Percentiles rank a stretch among this genome's conserved stretches.
phyloP scores from a whole-genome alignment of 495 filamentous ascomycete species.

The Penicillium atrosanguineum region DNA sequence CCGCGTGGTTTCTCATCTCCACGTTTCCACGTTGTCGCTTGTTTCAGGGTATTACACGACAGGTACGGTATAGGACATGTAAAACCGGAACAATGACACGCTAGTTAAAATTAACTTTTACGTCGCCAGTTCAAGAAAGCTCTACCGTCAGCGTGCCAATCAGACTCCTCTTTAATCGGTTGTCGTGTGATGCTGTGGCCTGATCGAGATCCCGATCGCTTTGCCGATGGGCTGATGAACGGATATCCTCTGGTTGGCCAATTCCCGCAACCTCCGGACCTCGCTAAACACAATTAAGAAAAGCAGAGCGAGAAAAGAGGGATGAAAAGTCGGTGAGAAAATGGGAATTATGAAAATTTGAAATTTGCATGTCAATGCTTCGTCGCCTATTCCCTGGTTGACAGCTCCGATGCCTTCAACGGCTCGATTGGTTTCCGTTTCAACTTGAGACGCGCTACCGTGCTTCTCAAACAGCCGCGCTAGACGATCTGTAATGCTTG shows the following conservation, averaged over 20 bases:
- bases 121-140: too few relatives aligned
- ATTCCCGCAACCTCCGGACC: not conserved
- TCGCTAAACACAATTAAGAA: too few relatives aligned
- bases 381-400: not conserved
- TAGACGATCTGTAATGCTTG: constrained; percentile 19
- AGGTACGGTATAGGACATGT: not conserved
- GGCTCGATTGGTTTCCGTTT: not conserved
- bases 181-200: constrained; percentile 18
- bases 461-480: constrained; percentile 17
- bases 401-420: not conserved
- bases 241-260: constrained; percentile 6
- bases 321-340: not conserved
- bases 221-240: constrained; percentile 20
- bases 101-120: not conserved
- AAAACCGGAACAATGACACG: not conserved
- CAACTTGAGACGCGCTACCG: constrained; percentile 18
- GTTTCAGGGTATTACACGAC: constrained; percentile 3
- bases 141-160: not conserved
- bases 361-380: not conserved
- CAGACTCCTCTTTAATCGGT: not conserved
- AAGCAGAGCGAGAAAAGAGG: not conserved
- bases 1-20: constrained; percentile 1
- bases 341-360: too few relatives aligned
- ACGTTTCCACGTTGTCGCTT: constrained; percentile 12
- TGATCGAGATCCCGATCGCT: constrained; percentile 9